These are phyloP conservation scores for Aspergillus sp. DNA, from an alignment of 2,329 filamentous ascomycete species.

Conservation along the genomic window DNA sequence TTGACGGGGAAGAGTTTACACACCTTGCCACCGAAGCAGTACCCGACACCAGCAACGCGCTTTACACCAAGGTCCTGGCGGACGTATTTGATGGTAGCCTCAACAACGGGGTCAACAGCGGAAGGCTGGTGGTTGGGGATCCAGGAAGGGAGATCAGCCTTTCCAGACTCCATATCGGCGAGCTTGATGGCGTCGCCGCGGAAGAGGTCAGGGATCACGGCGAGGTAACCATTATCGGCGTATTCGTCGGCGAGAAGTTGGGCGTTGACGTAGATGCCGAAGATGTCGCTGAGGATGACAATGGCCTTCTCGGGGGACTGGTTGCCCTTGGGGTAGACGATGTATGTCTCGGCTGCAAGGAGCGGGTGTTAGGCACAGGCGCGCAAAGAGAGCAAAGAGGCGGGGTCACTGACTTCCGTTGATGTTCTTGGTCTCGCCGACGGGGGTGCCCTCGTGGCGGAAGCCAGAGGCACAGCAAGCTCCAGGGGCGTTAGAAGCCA, in stretches of 20 bases:
- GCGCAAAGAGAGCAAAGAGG: too few species aligned
- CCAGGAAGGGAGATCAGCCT: constrained; percentile 54
- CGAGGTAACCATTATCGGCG: constrained; percentile 70
- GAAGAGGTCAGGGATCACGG: constrained; percentile 70
- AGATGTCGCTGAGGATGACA: constrained; percentile 58
- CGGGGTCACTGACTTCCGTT: constrained; percentile 40
- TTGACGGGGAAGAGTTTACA: constrained; percentile 12
- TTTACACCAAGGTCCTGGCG: constrained; percentile 56
- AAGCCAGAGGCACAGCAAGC: constrained; percentile 51
- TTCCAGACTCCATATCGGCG: constrained; percentile 48
- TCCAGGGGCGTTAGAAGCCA: constrained; percentile 54
- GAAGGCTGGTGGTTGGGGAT: constrained; percentile 49
- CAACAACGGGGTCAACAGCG: constrained; percentile 55
- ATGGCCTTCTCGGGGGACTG: constrained; percentile 54
- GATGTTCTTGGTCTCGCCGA: constrained; percentile 49
- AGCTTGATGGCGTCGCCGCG: constrained; percentile 62
- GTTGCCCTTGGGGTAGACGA: constrained; percentile 54
- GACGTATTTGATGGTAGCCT: constrained; percentile 55
- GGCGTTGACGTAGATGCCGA: constrained; percentile 60
- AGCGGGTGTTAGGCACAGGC: background rate
- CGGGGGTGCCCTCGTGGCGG: constrained; percentile 52
- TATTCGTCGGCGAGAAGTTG: constrained; percentile 72
- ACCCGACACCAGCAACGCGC: constrained; percentile 65
- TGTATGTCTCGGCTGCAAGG: constrained; percentile 53
- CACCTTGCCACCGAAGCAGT: constrained; percentile 75